A percentile compares a stretch with the other conserved stretches of the same genome.
phyloP scores from a whole-genome alignment of 371 early-diverging fungal genomes.

The Enterospora canceri region DNA sequence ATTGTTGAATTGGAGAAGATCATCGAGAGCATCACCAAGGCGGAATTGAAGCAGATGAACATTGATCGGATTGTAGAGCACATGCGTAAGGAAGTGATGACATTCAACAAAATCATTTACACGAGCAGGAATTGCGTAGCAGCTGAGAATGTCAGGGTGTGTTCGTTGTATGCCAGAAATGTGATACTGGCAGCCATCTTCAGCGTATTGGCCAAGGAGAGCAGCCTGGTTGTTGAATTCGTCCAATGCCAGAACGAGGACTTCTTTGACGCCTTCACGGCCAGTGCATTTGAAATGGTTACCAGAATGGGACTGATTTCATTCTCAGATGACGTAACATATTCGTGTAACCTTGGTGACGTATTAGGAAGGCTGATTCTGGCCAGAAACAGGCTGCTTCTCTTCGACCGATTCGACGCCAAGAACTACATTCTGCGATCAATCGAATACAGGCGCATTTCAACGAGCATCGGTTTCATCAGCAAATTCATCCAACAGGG shows the following conservation, averaged over 20 bases:
- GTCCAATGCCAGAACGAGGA: constrained; percentile 2
- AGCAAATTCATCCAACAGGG: constrained; percentile 31
- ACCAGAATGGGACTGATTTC: constrained; percentile 7
- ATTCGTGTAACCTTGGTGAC: constrained; percentile 20
- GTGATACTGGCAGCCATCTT: neutral
- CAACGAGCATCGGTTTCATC: constrained; percentile 30
- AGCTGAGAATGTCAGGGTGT: neutral
- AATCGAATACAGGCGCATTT: constrained; percentile 40
- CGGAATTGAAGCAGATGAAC: neutral
- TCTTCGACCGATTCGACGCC: constrained; percentile 41
- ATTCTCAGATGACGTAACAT: constrained; percentile 22
- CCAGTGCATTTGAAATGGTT: constrained; percentile 3
- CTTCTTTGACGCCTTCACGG: constrained; percentile 13
- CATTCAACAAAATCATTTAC: neutral
- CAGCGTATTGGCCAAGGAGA: neutral
- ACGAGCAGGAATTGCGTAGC: neutral
- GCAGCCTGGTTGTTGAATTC: neutral
- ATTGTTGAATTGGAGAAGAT: neutral
- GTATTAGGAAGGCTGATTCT: constrained; percentile 41
- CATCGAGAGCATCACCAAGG: neutral
- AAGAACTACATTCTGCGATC: constrained; percentile 31
- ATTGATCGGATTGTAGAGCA: neutral
- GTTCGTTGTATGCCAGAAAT: neutral
- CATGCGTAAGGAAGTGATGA: neutral
- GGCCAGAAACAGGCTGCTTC: constrained; percentile 27